Conservation (phyloP, 768 basidiomycete species). For the Macrolepiota fuliginosa region DNA sequence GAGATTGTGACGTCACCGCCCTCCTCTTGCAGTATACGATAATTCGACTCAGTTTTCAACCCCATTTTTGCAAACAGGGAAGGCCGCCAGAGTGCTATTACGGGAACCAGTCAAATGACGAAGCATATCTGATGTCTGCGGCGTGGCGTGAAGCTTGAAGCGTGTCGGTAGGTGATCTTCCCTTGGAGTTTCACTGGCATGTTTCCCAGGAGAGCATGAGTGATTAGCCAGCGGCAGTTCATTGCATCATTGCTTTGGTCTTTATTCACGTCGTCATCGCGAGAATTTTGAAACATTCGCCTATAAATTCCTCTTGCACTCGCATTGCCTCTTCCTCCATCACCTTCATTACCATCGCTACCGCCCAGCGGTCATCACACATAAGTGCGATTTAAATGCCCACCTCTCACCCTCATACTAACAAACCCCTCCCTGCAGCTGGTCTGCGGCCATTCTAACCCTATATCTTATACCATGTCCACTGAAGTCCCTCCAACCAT, state of each 20-base stretch:
- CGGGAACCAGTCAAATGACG: conserved; percentile 6
- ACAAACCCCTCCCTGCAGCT: background rate
- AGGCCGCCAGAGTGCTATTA: conserved; percentile 1
- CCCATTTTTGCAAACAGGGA: conserved; percentile 7
- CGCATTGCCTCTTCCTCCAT: background rate
- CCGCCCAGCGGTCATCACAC: background rate
- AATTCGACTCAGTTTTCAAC: background rate
- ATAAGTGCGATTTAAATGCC: background rate
- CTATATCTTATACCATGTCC: background rate
- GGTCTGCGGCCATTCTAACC: background rate
- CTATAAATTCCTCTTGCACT: background rate
- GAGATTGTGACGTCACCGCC: conserved; percentile 1
- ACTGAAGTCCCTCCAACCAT: conserved; percentile 9
- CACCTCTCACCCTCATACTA: background rate
- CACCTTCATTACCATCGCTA: background rate
- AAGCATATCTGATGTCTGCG: conserved; percentile 2
- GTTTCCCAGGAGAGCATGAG: conserved; percentile 1
- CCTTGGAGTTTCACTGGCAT: conserved; percentile 6
- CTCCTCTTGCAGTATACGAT: background rate
- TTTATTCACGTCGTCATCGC: conserved; percentile 2
- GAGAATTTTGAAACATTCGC: conserved; percentile 4
- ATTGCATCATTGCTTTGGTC: background rate
- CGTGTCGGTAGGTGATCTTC: background rate
- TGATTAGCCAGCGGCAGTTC: conserved; percentile 1
- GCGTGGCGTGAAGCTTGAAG: background rate